phyloP scores from a whole-genome alignment of 257 asterid species.

The Gentiana dahurica region DNA sequence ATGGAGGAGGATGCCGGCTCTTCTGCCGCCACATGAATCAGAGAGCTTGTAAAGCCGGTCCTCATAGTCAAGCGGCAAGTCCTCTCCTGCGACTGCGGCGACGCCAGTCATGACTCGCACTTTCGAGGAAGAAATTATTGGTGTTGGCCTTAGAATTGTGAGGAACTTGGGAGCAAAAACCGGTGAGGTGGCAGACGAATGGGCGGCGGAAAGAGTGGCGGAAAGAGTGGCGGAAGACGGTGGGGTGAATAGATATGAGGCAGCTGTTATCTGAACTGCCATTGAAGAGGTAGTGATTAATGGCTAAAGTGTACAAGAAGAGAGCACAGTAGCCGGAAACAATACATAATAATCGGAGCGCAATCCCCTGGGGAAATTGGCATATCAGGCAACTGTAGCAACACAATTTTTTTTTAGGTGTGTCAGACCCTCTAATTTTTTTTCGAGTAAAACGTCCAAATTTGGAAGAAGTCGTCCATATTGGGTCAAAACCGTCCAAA shows the following conservation, averaged over 20 bases:
- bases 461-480: no score
- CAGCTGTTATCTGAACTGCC: constrained; percentile 5
- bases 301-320: background rate
- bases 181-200: constrained; percentile 13
- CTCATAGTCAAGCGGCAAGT: constrained; percentile 65
- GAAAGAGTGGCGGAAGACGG: constrained; percentile 17
- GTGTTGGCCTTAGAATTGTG: background rate
- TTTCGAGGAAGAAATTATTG: background rate
- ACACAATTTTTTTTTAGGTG: no score
- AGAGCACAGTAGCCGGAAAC: background rate
- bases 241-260: background rate
- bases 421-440: no score
- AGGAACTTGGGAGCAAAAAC: constrained; percentile 5
- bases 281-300: background rate
- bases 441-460: no score
- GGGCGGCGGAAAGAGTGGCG: constrained; percentile 15
- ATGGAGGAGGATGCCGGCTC: constrained; percentile 89
- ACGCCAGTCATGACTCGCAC: constrained; percentile 7
- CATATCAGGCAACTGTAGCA: no score
- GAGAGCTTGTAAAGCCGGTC: constrained; percentile 51
- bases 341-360: no score
- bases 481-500: no score
- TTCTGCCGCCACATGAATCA: constrained; percentile 47
- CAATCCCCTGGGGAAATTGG: no score
- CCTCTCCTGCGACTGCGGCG: constrained; percentile 43